A percentile compares a stretch with the other conserved stretches of the same genome.
Conservation (phyloP, 108 stramenopile species). For the Thalassiosira profunda region DNA sequence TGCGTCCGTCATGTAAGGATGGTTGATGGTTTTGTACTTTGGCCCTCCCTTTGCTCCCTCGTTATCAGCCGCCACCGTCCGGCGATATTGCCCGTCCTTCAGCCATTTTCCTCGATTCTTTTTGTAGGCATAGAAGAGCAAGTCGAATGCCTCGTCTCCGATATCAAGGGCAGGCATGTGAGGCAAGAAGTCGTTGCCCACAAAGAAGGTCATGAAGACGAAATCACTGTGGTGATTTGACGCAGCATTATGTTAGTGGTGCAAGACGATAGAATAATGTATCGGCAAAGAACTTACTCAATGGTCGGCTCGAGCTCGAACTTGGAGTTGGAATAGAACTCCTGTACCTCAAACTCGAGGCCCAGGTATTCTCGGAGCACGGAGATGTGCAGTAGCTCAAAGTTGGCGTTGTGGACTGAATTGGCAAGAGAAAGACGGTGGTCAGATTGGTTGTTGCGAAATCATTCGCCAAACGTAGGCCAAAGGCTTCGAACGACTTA, state of each 20-base stretch:
- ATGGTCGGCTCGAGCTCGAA: constrained; percentile 92
- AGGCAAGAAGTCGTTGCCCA: constrained; percentile 99
- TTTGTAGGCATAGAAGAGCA: constrained; percentile 94
- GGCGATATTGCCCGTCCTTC: constrained; percentile 49
- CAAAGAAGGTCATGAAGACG: constrained; percentile 98
- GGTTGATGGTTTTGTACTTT: constrained; percentile 7
- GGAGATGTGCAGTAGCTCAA: constrained; percentile 97
- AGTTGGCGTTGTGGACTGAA: constrained; percentile 83
- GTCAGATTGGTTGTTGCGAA: background rate
- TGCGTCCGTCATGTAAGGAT: constrained; percentile 93
- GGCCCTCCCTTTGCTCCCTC: background rate
- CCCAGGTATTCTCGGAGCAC: constrained; percentile 96
- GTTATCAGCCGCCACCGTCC: constrained; percentile 1
- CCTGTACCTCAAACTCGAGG: constrained; percentile 87
- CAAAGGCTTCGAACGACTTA: too few species aligned
- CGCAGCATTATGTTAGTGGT: too few species aligned
- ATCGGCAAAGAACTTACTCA: too few species aligned
- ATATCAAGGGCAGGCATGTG: constrained; percentile 98
- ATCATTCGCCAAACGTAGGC: background rate
- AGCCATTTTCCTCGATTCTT: constrained; percentile 70
- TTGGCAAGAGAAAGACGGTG: too few species aligned
- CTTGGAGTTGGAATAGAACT: constrained; percentile 56
- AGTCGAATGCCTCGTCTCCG: constrained; percentile 96
- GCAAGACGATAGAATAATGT: too few species aligned
- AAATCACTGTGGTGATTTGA: too few species aligned